Percentiles rank a stretch among this genome's conserved stretches.
Evolutionary conservation across 805 yeast genomes (phyloP).

Genomic region (Brettanomyces bruxellensis): DNA sequence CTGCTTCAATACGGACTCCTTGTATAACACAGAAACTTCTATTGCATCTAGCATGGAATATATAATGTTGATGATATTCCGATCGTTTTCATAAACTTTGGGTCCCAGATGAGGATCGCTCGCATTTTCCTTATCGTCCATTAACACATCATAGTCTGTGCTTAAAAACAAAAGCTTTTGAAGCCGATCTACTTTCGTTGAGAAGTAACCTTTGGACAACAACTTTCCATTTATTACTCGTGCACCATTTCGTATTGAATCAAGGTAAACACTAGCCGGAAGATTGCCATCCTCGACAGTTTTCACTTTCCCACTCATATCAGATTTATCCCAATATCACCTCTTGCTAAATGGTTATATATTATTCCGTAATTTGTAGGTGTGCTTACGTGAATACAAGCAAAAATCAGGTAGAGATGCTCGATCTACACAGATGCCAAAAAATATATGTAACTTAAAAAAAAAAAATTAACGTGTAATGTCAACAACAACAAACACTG

Average conservation of each 20-base stretch:
- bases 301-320: neutral
- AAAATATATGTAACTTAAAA: no score
- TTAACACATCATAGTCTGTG: constrained; percentile 8
- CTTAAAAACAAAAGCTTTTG: constrained; percentile 14
- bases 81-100: constrained; percentile 22
- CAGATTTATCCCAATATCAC: neutral
- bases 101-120: neutral
- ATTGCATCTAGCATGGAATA: constrained; percentile 16
- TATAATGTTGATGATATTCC: constrained; percentile 19
- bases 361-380: no score
- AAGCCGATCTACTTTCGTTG: constrained; percentile 11
- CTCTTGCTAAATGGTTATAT: no score
- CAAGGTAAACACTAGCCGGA: neutral
- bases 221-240: constrained; percentile 18
- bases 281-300: neutral
- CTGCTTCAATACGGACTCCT: constrained; percentile 10
- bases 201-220: constrained; percentile 17
- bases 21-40: constrained; percentile 14
- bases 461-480: no score
- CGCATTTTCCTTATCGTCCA: neutral
- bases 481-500: no score
- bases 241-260: constrained; percentile 17
- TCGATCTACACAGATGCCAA: no score
- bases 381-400: no score
- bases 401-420: no score